A percentile compares a stretch with the other conserved stretches of the same genome.
phyloP scores from a whole-genome alignment of 495 filamentous ascomycete species.

The Podospora australis region DNA sequence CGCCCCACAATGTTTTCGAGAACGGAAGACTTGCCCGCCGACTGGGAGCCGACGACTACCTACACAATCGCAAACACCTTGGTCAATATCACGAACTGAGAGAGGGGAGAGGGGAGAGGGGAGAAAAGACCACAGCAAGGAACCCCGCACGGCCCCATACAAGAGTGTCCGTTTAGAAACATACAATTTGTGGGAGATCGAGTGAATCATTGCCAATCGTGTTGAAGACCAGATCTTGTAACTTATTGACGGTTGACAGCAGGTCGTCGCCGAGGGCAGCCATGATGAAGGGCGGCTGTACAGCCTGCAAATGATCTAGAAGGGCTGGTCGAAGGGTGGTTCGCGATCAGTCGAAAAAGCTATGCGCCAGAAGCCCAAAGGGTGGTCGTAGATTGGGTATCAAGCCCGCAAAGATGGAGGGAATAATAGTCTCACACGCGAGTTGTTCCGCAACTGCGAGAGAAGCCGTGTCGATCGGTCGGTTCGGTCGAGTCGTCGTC shows the following conservation, averaged over 20 bases:
- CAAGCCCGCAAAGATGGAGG: too few species aligned
- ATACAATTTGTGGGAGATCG: constrained; percentile 95
- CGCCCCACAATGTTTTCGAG: constrained; percentile 98
- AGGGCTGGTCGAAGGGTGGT: neutral
- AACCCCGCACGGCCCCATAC: neutral
- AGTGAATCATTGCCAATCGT: constrained; percentile 98
- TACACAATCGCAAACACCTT: constrained; percentile 30
- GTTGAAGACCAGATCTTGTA: constrained; percentile 98
- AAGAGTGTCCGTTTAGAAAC: constrained; percentile 15
- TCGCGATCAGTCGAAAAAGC: too few species aligned
- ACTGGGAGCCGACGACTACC: constrained; percentile 98
- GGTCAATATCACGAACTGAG: neutral
- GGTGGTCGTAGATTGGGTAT: too few species aligned
- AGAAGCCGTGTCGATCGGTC: neutral
- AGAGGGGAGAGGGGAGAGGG: neutral
- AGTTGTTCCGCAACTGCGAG: too few species aligned
- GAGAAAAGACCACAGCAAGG: constrained; percentile 26
- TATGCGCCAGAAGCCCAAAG: too few species aligned
- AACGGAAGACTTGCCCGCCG: constrained; percentile 97
- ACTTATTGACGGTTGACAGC: constrained; percentile 86
- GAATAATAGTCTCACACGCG: too few species aligned
- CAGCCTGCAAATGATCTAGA: neutral
- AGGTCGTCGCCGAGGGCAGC: constrained; percentile 81
- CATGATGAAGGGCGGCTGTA: constrained; percentile 31
- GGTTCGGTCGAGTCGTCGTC: neutral